Evolutionary conservation across 352 stramenopile species (phyloP).

Genomic region (Pythium dissotocum): DNA sequence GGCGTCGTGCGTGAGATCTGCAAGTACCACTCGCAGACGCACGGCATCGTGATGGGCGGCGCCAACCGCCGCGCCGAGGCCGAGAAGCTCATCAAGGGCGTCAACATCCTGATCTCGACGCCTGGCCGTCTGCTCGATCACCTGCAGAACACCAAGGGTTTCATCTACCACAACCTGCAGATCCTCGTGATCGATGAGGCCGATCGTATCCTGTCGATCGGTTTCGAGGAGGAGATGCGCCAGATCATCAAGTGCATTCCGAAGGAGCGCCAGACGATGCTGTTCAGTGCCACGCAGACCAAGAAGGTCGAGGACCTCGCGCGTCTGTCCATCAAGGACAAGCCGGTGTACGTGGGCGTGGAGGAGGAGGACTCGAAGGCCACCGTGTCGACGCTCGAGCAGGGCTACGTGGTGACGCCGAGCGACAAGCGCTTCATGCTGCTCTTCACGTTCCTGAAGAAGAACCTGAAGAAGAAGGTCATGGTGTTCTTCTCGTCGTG

Average conservation of each 20-base stretch:
- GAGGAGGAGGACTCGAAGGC: conserved; percentile 91
- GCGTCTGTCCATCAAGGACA: conserved; percentile 91
- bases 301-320: conserved; percentile 98
- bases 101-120: conserved; percentile 98
- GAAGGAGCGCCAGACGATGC: conserved; percentile 98
- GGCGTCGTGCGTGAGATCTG: conserved; percentile 96
- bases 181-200: conserved; percentile 99
- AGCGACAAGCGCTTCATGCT: conserved; percentile 98
- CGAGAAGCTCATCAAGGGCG: conserved; percentile 93
- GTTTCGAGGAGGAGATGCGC: conserved; percentile 99
- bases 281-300: conserved; percentile 99
- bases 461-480: conserved; percentile 99
- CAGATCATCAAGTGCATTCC: conserved; percentile 98
- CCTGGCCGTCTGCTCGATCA: conserved; percentile 98
- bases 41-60: conserved; percentile 98
- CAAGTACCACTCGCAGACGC: conserved; percentile 94
- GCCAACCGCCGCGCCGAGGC: conserved; percentile 97
- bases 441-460: conserved; percentile 99
- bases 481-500: conserved; percentile 95
- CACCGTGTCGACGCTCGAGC: conserved; percentile 94
- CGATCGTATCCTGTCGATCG: conserved; percentile 98
- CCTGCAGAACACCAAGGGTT: conserved; percentile 97
- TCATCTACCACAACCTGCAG: conserved; percentile 95
- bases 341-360: conserved; percentile 96
- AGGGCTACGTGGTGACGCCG: conserved; percentile 98